Evolutionary conservation across 768 basidiomycete genomes (phyloP), one percentile per base, ranked within the genome.

Genomic region (Hypsizygus marmoreus): DNA sequence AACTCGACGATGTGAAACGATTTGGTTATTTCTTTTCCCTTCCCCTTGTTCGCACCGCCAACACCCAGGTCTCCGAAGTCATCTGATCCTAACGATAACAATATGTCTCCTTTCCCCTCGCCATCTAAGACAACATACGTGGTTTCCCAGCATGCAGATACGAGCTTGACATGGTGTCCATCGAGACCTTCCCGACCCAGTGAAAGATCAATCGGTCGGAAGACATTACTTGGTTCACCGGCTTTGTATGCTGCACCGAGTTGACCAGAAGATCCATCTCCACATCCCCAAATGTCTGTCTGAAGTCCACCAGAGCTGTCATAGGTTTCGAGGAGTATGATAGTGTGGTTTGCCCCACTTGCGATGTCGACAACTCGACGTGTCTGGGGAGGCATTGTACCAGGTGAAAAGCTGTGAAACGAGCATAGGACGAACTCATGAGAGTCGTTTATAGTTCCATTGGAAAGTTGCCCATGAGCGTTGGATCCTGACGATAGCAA

Each of bases 121-220:
- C 55, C 58, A 9, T 77, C 74, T 11, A 91, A 66, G 2, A 83
- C 84, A 34, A 91, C 65, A 56, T 86, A 91, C 40, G 82, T 83
- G 6, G 91, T 91, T 64, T 95, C 88, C 93, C 94, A 97, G 33
- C 82, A 74, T 0, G 85, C 80, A 11, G 81, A 80, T 12, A 92
- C 69, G 19, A 69, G 55, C 23, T 72, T 75, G 32, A 73, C 66
- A 13, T 63, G 54, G 62, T 82, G 83, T 4, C 66, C 72, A 0
- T 40, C 45, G 12, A 77, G 57, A 9, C 67, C 68, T 22, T 66
- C 46, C 38, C 57, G 54, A 6, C 68, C 57, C 1, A 77, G 55
- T 12, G 65, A 58, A 1, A 84, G 60, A 23, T 69, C 55, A 39
- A 88, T 66, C 11, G 67, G 75, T 46, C 65, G 64, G 56, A 91